phyloP scores from a whole-genome alignment of 257 asterid genomes.

The Jacaranda mimosifolia region DNA sequence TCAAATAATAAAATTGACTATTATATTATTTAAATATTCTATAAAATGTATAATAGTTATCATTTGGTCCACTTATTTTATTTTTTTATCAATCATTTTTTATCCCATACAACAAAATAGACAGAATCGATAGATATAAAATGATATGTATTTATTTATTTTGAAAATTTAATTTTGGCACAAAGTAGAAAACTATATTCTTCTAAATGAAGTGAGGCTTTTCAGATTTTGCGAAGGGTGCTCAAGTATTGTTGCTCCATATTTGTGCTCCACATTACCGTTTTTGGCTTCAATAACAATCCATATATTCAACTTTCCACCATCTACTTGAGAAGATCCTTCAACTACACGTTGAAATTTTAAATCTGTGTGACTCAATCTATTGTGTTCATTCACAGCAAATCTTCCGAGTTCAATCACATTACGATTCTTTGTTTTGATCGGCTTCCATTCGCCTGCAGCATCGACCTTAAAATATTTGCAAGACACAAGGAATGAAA shows the following conservation, averaged over 20 bases:
- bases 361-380: not conserved
- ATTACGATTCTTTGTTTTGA: not conserved
- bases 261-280: not conserved
- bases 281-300: constrained; percentile 23
- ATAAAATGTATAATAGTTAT: too few relatives aligned
- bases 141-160: too few relatives aligned
- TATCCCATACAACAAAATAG: too few relatives aligned
- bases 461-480: not conserved
- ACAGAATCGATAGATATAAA: too few relatives aligned
- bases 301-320: not conserved
- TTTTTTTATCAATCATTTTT: too few relatives aligned
- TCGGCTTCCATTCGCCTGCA: not conserved
- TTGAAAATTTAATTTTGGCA: not conserved
- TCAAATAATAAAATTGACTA: too few relatives aligned
- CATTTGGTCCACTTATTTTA: too few relatives aligned
- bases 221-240: not conserved
- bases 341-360: constrained; percentile 2
- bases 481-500: not conserved
- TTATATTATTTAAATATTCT: too few relatives aligned
- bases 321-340: constrained; percentile 29
- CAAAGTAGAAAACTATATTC: not conserved
- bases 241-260: constrained; percentile 18
- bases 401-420: constrained; percentile 19
- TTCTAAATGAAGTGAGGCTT: not conserved
- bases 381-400: constrained; percentile 32